Conservation (phyloP, 163 green algal species). For the Chlorella variabilis region DNA sequence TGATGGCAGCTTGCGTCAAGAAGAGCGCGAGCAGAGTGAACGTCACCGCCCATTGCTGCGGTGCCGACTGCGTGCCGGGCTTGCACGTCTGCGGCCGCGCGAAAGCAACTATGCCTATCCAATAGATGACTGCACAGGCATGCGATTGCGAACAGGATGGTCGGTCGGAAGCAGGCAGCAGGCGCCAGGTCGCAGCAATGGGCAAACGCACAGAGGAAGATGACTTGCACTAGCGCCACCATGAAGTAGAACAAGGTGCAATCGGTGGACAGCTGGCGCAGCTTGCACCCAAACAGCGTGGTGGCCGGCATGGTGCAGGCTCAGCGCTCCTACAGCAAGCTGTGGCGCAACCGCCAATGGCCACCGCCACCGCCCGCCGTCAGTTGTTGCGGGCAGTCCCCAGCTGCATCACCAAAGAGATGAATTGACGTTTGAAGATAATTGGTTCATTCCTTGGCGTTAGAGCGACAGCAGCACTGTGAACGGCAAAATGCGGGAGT, state of each 20-base stretch:
- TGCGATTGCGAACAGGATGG: neutral
- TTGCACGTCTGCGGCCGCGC: neutral
- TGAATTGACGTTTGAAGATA: too few relatives aligned
- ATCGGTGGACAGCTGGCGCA: conserved; percentile 28
- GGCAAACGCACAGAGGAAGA: too few relatives aligned
- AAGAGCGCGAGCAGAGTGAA: conserved; percentile 13
- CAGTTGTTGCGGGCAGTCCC: too few relatives aligned
- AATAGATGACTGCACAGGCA: conserved; percentile 17
- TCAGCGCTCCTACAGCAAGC: too few relatives aligned
- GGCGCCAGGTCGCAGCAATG: too few relatives aligned
- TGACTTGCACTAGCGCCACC: conserved; percentile 12
- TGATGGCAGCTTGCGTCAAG: neutral
- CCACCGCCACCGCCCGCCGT: too few relatives aligned
- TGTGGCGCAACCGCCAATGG: too few relatives aligned
- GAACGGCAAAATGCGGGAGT: too few relatives aligned
- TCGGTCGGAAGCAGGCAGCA: too few relatives aligned
- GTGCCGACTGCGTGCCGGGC: neutral
- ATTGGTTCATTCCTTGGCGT: too few relatives aligned
- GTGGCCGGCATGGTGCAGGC: conserved; percentile 23
- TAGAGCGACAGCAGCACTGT: too few relatives aligned
- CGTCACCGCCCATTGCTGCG: neutral
- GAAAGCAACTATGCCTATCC: conserved; percentile 30
- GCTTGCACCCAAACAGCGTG: conserved; percentile 5
- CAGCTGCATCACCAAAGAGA: too few relatives aligned
- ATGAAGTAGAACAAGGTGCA: conserved; percentile 20